Evolutionary conservation across 2,329 filamentous ascomycete species (phyloP), one percentile per base, ranked within the genome.

Genomic region (Sporothrix humicola): DNA sequence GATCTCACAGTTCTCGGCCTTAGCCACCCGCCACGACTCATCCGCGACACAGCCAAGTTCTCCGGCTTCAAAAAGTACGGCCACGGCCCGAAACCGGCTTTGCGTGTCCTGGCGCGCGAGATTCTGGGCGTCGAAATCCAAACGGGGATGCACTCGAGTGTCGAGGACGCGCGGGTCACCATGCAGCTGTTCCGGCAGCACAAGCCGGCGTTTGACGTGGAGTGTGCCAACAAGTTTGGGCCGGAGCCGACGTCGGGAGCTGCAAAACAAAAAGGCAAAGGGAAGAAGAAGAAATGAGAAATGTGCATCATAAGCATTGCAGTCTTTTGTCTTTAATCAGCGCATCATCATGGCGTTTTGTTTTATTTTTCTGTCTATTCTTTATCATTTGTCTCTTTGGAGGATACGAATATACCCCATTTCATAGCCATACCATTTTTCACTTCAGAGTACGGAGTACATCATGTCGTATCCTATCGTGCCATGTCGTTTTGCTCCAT

Each of bases 121-220:
- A 79, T 91, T 8, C 79, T 92, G 1, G 85, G 86, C 0, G 81
- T 91, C 5, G 88, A 90, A 69, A 91, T 92, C 71, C 90, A 92
- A 77, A 83, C 81, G 23, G 90, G 89, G 0, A 83, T 87, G 37
- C 90, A 92, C 80, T 91, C 89, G 1, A 92, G 90, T 80, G 83
- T 92, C 76, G 85, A 92, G 83, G 96, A 99, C 84, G 96, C 96
- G 1, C 86, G 94, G 77, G 94, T 93, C 5, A 91, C 94, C 0
- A 98, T 99, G 94, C 84, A 95, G 73, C 83, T 99, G 58, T 98
- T 97, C 79, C 87, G 93, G 75, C 89, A 90, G 77, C 89, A 94
- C 80, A 98, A 98, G 83, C 86, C 90, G 20, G 92, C 87, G 0
- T 98, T 99, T 79, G 96, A 98, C 80, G 85, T 90, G 73, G 93